phyloP scores from a whole-genome alignment of 1,139 yeast genomes.

The Zygoascus sp. region DNA sequence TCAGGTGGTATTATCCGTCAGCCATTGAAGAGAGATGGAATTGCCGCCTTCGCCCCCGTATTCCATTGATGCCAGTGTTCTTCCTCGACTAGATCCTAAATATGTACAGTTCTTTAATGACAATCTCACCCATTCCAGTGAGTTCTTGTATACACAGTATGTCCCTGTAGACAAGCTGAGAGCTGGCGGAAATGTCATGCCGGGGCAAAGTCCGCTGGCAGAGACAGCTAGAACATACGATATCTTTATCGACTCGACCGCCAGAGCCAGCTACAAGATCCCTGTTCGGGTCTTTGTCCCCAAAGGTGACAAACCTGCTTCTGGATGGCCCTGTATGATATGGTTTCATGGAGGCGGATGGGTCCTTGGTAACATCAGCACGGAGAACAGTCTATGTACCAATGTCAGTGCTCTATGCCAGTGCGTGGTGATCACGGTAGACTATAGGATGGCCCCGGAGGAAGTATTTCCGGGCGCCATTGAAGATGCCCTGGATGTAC shows the following conservation, averaged over 20 bases:
- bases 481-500: slow-evolving; percentile 27
- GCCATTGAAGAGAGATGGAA: slow-evolving; percentile 11
- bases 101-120: slow-evolving; percentile 39
- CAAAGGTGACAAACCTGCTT: slow-evolving; percentile 36
- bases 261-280: slow-evolving; percentile 30
- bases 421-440: slow-evolving; percentile 40
- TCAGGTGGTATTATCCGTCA: too few relatives aligned
- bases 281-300: slow-evolving; percentile 44
- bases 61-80: slow-evolving; percentile 21
- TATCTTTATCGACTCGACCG: slow-evolving; percentile 39
- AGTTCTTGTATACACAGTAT: slow-evolving; percentile 42
- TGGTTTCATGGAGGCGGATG: slow-evolving; percentile 52
- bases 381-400: slow-evolving; percentile 47
- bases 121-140: slow-evolving; percentile 32
- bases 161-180: slow-evolving; percentile 39
- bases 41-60: slow-evolving; percentile 20
- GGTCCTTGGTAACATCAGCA: slow-evolving; percentile 44
- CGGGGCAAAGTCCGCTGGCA: slow-evolving; percentile 40
- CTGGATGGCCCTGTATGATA: slow-evolving; percentile 45
- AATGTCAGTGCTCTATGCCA: slow-evolving; percentile 39
- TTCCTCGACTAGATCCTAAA: slow-evolving; percentile 36
- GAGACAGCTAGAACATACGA: slow-evolving; percentile 36
- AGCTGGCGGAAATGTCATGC: slow-evolving; percentile 46
- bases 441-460: slow-evolving; percentile 39
- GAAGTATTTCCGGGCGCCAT: slow-evolving; percentile 41